Evolutionary conservation across 805 yeast species (phyloP), one percentile per base, ranked within the genome.

Genomic region (Metschnikowia chrysomelidarum): DNA sequence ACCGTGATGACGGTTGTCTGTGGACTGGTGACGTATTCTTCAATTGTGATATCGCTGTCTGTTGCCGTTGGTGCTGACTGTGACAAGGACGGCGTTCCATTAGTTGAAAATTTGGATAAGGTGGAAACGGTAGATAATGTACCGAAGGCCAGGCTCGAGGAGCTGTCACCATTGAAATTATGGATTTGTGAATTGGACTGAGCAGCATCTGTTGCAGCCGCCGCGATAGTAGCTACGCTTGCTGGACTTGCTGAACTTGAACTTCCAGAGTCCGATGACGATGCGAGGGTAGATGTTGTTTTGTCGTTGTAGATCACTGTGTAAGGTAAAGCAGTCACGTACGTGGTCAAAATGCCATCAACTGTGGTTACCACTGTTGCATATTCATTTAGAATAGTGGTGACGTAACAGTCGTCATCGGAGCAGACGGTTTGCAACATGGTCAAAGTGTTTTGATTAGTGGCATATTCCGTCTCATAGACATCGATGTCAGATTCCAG

Each of bases 281-380:
- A 19, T 18, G 30, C 13, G 19, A 30, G 23, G 4, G 39, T 35
- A 19, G 35, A 26, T 2, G 32, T 26, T 3, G 31, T n/a, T 17
- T 32, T 30, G 18, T 31, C 31, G 18, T 34, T 35, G 30, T 24
- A 34, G 16, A 27, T n/a, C n/a, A 32, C 35, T 12, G 41, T 40
- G 24, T 43, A 49, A 12, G 69, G 70, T 12, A 56, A 44, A 6
- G 42, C 60, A 5, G 64, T 56, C 19, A 64, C 61, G 27, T 62
- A 34, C 7, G 64, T 64, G n/a, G 72, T 66, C 48, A 60, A 54
- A 15, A 60, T 38, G 20, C 73, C 73, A 36, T 67, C 59, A 6
- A 63, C 55, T 5, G 63, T 59, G 24, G 69, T 50, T 20, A 68
- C 62, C 35, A 53, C 57, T 12, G 70, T 64, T 26, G 68, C 53